These are phyloP conservation scores for Plantago elongata DNA, from an alignment of 257 asterid species.

Conservation along the genomic window DNA sequence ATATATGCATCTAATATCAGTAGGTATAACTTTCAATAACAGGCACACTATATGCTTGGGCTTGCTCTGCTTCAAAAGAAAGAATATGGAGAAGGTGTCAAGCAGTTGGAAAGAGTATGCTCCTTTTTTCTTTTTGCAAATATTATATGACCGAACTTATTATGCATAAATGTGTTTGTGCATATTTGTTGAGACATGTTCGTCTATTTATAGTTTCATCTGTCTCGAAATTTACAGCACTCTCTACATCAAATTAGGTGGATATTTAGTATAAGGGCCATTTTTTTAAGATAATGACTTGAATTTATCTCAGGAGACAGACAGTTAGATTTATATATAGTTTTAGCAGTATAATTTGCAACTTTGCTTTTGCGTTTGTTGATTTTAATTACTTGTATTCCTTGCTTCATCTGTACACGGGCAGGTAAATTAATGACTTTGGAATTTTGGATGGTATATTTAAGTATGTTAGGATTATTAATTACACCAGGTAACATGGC, in stretches of 20 bases:
- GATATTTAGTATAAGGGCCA: background rate
- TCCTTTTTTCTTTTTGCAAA: background rate
- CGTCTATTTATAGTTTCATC: conserved; percentile 2
- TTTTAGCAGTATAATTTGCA: no score
- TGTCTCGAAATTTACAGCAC: background rate
- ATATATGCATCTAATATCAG: conserved; percentile 11
- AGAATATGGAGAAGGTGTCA: conserved; percentile 54
- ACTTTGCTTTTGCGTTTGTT: no score
- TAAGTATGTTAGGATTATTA: no score
- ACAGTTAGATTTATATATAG: no score
- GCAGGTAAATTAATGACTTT: no score
- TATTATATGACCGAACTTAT: background rate
- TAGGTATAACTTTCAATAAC: conserved; percentile 20
- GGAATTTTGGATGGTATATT: no score
- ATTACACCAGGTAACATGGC: no score
- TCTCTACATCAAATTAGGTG: background rate
- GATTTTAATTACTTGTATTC: no score
- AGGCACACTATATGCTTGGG: conserved; percentile 73
- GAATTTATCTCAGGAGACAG: no score
- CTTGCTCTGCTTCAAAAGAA: conserved; percentile 54
- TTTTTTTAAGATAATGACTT: no score
- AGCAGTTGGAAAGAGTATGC: conserved; percentile 53
- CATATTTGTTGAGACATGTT: conserved; percentile 10
- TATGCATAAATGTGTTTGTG: background rate
- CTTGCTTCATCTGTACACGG: no score